Conservation (phyloP, 108 stramenopile genomes). For the Nitzschia sp. region DNA sequence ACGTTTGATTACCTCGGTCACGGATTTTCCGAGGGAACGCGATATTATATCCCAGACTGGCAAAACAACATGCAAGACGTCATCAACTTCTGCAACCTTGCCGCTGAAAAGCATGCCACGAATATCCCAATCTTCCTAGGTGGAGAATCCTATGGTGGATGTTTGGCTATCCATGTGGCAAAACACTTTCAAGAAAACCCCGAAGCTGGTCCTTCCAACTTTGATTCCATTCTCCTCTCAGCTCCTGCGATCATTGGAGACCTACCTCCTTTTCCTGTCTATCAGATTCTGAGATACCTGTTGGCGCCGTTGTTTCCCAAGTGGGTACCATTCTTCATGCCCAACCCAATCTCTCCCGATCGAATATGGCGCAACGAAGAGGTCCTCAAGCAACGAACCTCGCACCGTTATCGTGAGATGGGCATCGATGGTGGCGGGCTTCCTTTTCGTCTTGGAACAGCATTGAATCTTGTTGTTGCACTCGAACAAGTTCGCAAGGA, state of each 20-base stretch:
- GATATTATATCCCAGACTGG: conserved; percentile 50
- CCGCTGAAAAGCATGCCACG: conserved; percentile 19
- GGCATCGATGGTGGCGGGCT: conserved; percentile 29
- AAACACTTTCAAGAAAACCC: conserved; percentile 42
- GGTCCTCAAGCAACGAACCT: conserved; percentile 18
- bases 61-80: conserved; percentile 36
- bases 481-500: conserved; percentile 37
- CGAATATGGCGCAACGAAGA: conserved; percentile 45
- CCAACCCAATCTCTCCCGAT: conserved; percentile 50
- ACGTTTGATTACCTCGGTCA: conserved; percentile 46
- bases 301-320: conserved; percentile 44
- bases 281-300: conserved; percentile 41
- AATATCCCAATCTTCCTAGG: conserved; percentile 39
- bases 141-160: conserved; percentile 57
- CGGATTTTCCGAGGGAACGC: conserved; percentile 51
- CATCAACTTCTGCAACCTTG: conserved; percentile 33
- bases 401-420: conserved; percentile 20
- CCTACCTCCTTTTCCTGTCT: conserved; percentile 46
- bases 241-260: conserved; percentile 57
- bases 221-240: conserved; percentile 33
- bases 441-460: conserved; percentile 56
- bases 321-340: conserved; percentile 62
- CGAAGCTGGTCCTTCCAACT: conserved; percentile 24
- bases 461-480: conserved; percentile 35
- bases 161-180: conserved; percentile 37